Percentiles rank a stretch among this genome's conserved stretches.
These are phyloP conservation scores for Vitrella brassicaformis DNA, from an alignment of 73 alveolate genomes.

Conservation along the genomic window DNA sequence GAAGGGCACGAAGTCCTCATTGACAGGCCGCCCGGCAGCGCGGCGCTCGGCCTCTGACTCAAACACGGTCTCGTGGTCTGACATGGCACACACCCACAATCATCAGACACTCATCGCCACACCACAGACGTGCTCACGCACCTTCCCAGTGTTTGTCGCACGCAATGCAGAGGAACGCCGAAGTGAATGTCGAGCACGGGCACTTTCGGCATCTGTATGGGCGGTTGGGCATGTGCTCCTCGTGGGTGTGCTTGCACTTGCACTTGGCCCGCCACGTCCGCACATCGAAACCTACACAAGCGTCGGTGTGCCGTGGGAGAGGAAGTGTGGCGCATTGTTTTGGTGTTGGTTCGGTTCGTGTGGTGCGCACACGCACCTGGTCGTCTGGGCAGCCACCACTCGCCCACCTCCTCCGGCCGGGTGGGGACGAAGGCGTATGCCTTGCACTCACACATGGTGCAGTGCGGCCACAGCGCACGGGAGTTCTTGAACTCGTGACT, in stretches of 20 bases:
- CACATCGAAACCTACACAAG: constrained; percentile 69
- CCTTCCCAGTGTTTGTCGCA: constrained; percentile 70
- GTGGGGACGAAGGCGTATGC: constrained; percentile 70
- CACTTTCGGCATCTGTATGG: constrained; percentile 65
- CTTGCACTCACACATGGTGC: constrained; percentile 66
- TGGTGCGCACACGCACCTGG: too few relatives aligned
- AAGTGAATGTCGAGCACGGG: constrained; percentile 56
- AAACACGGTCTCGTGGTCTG: constrained; percentile 70
- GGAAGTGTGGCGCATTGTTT: too few relatives aligned
- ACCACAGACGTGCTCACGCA: too few relatives aligned
- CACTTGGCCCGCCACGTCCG: constrained; percentile 76
- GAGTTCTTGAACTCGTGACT: constrained; percentile 11
- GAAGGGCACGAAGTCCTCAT: constrained; percentile 64
- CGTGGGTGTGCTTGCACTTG: constrained; percentile 80
- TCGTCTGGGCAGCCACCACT: constrained; percentile 76
- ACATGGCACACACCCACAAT: too few relatives aligned
- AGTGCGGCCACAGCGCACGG: constrained; percentile 2
- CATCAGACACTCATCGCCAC: too few relatives aligned
- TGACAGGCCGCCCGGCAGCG: constrained; percentile 54
- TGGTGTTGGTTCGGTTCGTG: too few relatives aligned
- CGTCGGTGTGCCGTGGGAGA: too few relatives aligned
- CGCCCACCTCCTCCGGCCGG: constrained; percentile 87
- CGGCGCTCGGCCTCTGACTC: constrained; percentile 75
- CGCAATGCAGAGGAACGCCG: constrained; percentile 69
- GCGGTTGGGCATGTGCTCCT: constrained; percentile 63